phyloP scores from a whole-genome alignment of 2,329 filamentous ascomycete genomes.

The Colletotrichum brevisporum region DNA sequence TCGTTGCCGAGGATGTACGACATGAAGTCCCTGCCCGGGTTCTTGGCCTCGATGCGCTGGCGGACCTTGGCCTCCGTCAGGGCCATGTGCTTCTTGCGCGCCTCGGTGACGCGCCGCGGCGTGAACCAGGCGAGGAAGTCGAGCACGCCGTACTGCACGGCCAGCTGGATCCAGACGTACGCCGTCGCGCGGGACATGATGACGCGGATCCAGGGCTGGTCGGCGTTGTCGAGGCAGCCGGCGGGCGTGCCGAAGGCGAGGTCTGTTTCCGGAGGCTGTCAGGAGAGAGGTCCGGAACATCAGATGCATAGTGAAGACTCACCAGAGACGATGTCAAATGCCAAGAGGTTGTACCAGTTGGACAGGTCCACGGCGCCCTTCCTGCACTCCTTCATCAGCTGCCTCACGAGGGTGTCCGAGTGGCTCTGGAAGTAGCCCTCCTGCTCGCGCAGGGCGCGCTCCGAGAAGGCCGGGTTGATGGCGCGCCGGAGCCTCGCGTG shows the following conservation, averaged over 20 bases:
- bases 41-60: constrained; percentile 19
- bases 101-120: constrained; percentile 18
- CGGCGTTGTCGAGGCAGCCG: constrained; percentile 20
- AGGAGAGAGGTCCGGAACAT: neutral
- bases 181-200: constrained; percentile 5
- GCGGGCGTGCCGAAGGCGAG: constrained; percentile 14
- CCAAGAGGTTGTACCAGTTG: constrained; percentile 45
- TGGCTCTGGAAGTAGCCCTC: constrained; percentile 46
- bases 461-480: constrained; percentile 49
- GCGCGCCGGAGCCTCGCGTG: constrained; percentile 43
- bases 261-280: neutral
- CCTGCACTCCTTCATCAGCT: constrained; percentile 29
- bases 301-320: neutral
- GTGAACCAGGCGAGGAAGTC: constrained; percentile 6
- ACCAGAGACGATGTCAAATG: constrained; percentile 46
- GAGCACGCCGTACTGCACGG: constrained; percentile 19
- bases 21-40: constrained; percentile 25
- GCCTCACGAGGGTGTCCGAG: constrained; percentile 44
- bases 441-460: constrained; percentile 48
- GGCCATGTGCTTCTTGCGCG: constrained; percentile 6
- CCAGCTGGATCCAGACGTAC: constrained; percentile 25
- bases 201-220: constrained; percentile 20
- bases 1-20: constrained; percentile 23
- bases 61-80: constrained; percentile 18
- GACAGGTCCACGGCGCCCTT: constrained; percentile 42